Evolutionary conservation across 2,329 filamentous ascomycete genomes (phyloP).

Genomic region (Bertia moriformis): DNA sequence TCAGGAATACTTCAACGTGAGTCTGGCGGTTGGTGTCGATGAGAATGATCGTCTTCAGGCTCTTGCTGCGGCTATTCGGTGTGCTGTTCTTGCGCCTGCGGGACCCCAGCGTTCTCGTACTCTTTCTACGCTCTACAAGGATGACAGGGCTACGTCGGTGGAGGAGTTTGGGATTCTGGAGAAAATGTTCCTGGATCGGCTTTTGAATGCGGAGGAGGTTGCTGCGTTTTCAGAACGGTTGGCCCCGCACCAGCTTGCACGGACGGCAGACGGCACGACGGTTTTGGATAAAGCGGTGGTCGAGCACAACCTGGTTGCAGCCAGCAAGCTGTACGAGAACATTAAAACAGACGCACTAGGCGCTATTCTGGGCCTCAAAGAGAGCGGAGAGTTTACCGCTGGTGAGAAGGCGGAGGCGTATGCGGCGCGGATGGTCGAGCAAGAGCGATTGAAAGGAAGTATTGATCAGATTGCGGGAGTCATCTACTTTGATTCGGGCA

Average conservation of each 20-base stretch:
- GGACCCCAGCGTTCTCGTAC: conserved; percentile 53
- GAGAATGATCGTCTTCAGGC: conserved; percentile 50
- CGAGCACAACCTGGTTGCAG: conserved; percentile 61
- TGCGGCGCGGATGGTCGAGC: conserved; percentile 61
- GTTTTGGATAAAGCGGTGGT: conserved; percentile 61
- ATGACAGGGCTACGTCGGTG: conserved; percentile 48
- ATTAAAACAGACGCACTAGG: conserved; percentile 45
- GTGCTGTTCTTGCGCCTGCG: conserved; percentile 59
- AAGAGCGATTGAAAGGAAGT: conserved; percentile 49
- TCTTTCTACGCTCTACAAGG: conserved; percentile 57
- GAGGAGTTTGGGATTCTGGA: conserved; percentile 56
- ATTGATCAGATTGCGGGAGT: conserved; percentile 62
- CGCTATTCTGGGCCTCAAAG: conserved; percentile 47
- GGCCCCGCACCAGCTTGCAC: conserved; percentile 52
- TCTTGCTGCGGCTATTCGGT: conserved; percentile 55
- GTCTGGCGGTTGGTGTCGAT: conserved; percentile 44
- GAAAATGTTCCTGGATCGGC: conserved; percentile 61
- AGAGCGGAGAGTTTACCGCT: conserved; percentile 6
- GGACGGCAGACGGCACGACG: conserved; percentile 54
- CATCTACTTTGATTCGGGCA: conserved; percentile 43
- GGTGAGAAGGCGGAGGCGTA: conserved; percentile 54
- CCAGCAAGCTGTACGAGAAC: conserved; percentile 44
- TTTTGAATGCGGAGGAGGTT: conserved; percentile 50
- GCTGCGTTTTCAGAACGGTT: conserved; percentile 50
- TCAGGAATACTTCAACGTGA: conserved; percentile 53